phyloP scores from a whole-genome alignment of 768 basidiomycete species.

The Serendipita vermifera region DNA sequence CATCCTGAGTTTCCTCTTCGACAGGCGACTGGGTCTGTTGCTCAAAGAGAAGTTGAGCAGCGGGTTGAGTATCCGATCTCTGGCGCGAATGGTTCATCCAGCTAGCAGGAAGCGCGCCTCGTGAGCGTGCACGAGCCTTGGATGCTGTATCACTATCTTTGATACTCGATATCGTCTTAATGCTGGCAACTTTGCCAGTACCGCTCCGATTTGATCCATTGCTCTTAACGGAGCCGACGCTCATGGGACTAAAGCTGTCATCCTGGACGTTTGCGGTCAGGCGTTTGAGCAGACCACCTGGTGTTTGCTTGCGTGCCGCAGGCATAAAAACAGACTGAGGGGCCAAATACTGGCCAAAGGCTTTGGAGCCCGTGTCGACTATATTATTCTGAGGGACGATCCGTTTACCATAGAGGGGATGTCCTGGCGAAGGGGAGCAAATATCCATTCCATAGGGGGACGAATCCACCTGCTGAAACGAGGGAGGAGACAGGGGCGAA shows the following conservation, averaged over 20 bases:
- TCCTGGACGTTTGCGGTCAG: not conserved
- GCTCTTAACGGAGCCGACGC: not conserved
- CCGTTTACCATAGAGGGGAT: constrained; percentile 13
- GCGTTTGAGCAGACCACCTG: not conserved
- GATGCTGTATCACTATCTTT: constrained; percentile 33
- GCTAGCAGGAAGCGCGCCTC: not conserved
- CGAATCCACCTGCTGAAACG: constrained; percentile 23
- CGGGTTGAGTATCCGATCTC: not conserved
- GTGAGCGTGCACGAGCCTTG: constrained; percentile 40
- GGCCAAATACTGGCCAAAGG: constrained; percentile 27
- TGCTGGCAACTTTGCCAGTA: constrained; percentile 1
- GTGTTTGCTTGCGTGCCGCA: not conserved
- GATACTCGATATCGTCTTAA: not conserved
- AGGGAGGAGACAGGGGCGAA: constrained; percentile 38
- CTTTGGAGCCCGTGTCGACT: constrained; percentile 22
- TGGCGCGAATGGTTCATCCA: not conserved
- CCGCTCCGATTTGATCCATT: not conserved
- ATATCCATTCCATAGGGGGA: constrained; percentile 65
- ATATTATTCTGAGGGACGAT: constrained; percentile 19
- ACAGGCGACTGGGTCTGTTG: too few species aligned
- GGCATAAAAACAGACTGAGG: not conserved
- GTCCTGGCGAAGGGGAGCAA: constrained; percentile 44
- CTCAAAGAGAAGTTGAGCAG: not conserved
- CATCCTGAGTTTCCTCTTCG: too few species aligned
- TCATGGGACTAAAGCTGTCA: constrained; percentile 1